Evolutionary conservation across 768 basidiomycete species (phyloP), one percentile per base, ranked within the genome.

Genomic region (Lactarius hengduanensis): DNA sequence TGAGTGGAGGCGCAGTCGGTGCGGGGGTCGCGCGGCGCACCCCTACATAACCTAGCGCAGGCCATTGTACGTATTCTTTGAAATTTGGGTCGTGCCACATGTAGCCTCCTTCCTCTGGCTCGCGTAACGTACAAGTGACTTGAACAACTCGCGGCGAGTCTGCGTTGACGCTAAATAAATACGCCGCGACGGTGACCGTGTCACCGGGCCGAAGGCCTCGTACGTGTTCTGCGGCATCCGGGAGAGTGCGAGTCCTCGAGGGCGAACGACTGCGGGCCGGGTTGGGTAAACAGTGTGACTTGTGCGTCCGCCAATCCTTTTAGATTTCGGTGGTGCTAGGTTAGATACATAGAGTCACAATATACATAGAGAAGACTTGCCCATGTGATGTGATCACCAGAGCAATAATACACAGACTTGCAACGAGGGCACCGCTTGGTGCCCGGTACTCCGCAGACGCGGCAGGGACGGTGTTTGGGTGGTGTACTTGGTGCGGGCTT

Each of bases 61-160:
- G 66, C 66, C 66, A 67, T 34, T 63, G 57, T n/a, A 58, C 58
- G 59, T 67, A 50, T 57, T 67, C 66, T 53, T 67, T 67, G 53
- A 63, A 67, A 56, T 56, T 50, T 16, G 66, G 66, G 41, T 53
- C 56, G 58, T 67, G 66, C 43, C 57, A 55, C 66, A 67, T 67
- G 62, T 63, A 60, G 10, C 62, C 66, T 13, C 63, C 66, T 60
- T 60, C 66, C 26, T 63, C 66, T 7, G 66, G 41, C 36, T 67
- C 66, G 6, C 32, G 13, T 10, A 67, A 41, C 9, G 43, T 63
- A 56, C 66, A 67, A 1, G 58, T 63, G 34, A 67, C 66, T 32
- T 59, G 62, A 32, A 67, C 66, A 10, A 63, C 18, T 20, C 62
- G 62, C 20, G 66, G 66, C 26, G 16, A 57, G 34, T 67, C 62